phyloP scores from a whole-genome alignment of 306 rosid species.

The Cucurbita ficifolia region DNA sequence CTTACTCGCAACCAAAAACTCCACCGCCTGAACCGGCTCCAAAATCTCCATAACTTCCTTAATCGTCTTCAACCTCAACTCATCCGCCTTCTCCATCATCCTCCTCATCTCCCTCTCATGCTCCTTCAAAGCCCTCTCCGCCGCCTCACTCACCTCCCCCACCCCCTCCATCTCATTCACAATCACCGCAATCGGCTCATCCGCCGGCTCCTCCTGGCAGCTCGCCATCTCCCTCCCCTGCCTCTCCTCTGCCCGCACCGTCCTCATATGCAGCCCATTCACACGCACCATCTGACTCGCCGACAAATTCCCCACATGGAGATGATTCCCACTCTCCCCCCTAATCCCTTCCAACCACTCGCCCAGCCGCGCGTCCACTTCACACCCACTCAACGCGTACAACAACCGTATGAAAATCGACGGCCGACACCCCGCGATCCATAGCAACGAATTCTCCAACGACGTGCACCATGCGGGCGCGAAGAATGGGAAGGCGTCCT shows the following conservation, averaged over 20 bases:
- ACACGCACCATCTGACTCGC: not conserved
- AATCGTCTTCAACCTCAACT: conserved; percentile 12
- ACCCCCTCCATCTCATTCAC: not conserved
- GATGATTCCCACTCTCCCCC: not conserved
- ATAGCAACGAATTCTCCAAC: conserved; percentile 23
- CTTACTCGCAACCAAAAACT: conserved; percentile 17
- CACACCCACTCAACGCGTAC: not conserved
- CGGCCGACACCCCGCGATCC: conserved; percentile 30
- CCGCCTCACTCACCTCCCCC: conserved; percentile 9
- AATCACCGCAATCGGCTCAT: conserved; percentile 15
- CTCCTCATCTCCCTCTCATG: conserved; percentile 7
- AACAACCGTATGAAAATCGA: conserved; percentile 18
- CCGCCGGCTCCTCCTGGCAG: conserved; percentile 23
- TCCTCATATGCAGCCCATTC: conserved; percentile 8
- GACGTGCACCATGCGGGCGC: conserved; percentile 22
- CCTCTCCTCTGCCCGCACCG: conserved; percentile 17
- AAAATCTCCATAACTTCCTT: conserved; percentile 16
- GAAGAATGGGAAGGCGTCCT: conserved; percentile 1
- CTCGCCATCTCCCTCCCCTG: conserved; percentile 8
- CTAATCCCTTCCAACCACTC: not conserved
- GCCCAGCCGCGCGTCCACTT: not conserved
- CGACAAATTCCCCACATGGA: not conserved
- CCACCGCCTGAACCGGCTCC: conserved; percentile 11
- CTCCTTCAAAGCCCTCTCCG: conserved; percentile 9
- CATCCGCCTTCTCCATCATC: conserved; percentile 15